These are phyloP conservation scores for Coniochaeta sp. DNA, from an alignment of 2,329 filamentous ascomycete genomes.

Conservation along the genomic window DNA sequence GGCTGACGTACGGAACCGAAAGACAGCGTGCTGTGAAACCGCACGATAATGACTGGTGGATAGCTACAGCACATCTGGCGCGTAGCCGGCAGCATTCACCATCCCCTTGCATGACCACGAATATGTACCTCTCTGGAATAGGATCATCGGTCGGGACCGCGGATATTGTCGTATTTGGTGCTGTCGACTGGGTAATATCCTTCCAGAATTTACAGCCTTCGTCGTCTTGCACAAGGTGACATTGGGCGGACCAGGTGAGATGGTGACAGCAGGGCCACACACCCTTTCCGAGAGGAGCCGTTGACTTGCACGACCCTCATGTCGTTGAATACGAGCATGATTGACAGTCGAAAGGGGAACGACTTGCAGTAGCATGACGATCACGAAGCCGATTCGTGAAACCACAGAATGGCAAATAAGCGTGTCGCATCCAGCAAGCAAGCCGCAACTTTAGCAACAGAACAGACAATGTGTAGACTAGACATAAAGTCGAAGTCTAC, in stretches of 20 bases:
- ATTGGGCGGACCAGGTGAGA: neutral
- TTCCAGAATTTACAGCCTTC: neutral
- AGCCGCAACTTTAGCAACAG: neutral
- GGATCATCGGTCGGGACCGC: neutral
- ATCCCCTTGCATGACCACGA: conserved; percentile 3
- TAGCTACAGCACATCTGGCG: neutral
- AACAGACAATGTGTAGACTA: too few species aligned
- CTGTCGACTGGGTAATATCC: neutral
- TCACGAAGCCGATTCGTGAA: neutral
- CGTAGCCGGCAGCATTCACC: neutral
- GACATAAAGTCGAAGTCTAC: too few species aligned
- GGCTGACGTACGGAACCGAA: neutral
- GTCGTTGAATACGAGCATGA: neutral
- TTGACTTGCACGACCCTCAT: neutral
- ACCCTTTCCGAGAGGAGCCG: neutral
- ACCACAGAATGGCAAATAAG: neutral
- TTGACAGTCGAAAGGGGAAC: neutral
- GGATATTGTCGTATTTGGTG: neutral
- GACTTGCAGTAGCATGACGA: neutral
- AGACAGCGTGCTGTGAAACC: neutral
- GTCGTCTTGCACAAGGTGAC: neutral
- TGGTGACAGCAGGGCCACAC: neutral
- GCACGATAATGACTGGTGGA: conserved; percentile 1
- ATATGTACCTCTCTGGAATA: conserved; percentile 1
- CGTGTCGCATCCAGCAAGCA: neutral